phyloP scores from a whole-genome alignment of 1,284 basidiomycete genomes.

The Cryptococcus maquisensis region DNA sequence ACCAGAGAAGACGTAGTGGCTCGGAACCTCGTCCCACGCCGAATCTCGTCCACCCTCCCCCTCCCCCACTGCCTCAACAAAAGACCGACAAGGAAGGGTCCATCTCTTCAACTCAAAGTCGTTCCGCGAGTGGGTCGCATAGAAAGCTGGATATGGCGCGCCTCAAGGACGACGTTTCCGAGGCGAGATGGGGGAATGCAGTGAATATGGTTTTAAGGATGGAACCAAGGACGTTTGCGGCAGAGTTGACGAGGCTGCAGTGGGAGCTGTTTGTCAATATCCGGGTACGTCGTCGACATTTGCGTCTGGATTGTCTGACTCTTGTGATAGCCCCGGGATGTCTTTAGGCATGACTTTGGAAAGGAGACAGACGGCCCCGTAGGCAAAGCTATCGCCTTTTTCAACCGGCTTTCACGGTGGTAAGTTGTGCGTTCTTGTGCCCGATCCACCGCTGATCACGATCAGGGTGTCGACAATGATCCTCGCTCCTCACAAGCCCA shows the following conservation, averaged over 20 bases:
- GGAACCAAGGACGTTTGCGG: conserved; percentile 39
- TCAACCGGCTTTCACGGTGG: conserved; percentile 48
- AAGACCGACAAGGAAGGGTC: neutral
- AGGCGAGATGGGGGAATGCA: conserved; percentile 18
- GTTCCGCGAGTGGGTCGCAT: neutral
- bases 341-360: conserved; percentile 46
- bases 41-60: neutral
- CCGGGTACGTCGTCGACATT: conserved; percentile 25
- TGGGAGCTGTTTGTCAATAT: conserved; percentile 44
- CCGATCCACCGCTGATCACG: neutral
- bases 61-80: neutral
- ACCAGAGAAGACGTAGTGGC: neutral
- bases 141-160: neutral
- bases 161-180: conserved; percentile 10
- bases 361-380: conserved; percentile 43
- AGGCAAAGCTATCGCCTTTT: conserved; percentile 40
- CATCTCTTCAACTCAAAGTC: neutral
- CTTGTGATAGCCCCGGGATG: conserved; percentile 35
- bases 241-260: conserved; percentile 46
- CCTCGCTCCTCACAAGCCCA: conserved; percentile 42
- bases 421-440: conserved; percentile 11
- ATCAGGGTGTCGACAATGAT: conserved; percentile 45
- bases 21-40: neutral
- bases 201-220: conserved; percentile 19
- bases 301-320: neutral